These are phyloP conservation scores for Colletotrichum sp. DNA, from an alignment of 2,329 filamentous ascomycete genomes.

Conservation along the genomic window DNA sequence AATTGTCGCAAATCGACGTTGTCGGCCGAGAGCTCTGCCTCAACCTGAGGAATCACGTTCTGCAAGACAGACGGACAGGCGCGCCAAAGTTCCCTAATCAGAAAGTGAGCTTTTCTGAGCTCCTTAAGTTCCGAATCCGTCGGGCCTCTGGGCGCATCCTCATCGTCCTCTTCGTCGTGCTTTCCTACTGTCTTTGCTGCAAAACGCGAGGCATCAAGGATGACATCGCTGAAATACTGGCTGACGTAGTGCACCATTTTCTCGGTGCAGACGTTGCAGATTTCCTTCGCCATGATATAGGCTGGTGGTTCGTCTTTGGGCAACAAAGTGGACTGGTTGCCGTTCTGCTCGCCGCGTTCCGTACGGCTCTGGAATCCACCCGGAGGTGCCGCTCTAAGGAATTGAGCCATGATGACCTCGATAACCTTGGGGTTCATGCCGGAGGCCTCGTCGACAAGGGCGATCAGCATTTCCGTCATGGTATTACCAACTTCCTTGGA, in stretches of 20 bases:
- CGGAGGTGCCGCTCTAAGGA: constrained; percentile 83
- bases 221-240: constrained; percentile 96
- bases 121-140: constrained; percentile 87
- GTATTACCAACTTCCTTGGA: constrained; percentile 94
- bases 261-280: constrained; percentile 87
- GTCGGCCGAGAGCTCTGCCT: constrained; percentile 90
- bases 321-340: constrained; percentile 82
- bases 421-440: constrained; percentile 82
- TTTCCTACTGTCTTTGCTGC: constrained; percentile 60
- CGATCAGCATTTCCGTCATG: constrained; percentile 84
- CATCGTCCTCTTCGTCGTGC: constrained; percentile 67
- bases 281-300: constrained; percentile 94
- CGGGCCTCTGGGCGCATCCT: constrained; percentile 64
- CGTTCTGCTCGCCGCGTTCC: constrained; percentile 62
- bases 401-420: constrained; percentile 94
- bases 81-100: constrained; percentile 93
- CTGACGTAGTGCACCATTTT: constrained; percentile 95
- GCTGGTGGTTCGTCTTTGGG: constrained; percentile 88
- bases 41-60: constrained; percentile 92
- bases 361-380: constrained; percentile 57
- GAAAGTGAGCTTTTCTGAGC: constrained; percentile 84
- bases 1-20: constrained; percentile 85
- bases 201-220: constrained; percentile 80
- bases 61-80: constrained; percentile 86
- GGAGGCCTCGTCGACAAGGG: constrained; percentile 84